These are phyloP conservation scores for Rhizopogon vesiculosus DNA, from an alignment of 768 basidiomycete species.

Conservation along the genomic window DNA sequence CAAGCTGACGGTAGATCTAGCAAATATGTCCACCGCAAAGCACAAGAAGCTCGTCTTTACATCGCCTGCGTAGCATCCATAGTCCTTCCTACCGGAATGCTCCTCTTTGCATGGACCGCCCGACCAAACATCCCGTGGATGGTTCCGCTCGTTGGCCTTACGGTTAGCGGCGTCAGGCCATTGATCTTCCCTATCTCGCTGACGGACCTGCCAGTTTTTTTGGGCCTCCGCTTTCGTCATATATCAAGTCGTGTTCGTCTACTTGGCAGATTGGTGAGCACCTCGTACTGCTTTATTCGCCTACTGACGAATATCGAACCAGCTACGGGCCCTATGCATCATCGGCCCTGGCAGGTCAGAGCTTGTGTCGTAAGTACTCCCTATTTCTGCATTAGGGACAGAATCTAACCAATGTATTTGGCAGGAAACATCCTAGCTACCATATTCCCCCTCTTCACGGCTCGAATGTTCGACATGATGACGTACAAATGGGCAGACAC, in stretches of 20 bases:
- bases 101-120: slow-evolving; percentile 71
- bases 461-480: slow-evolving; percentile 51
- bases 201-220: slow-evolving; percentile 37
- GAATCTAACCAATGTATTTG: neutral
- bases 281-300: neutral
- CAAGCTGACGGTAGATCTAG: slow-evolving; percentile 9
- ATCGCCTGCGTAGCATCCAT: slow-evolving; percentile 36
- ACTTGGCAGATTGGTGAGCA: slow-evolving; percentile 60
- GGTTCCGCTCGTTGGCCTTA: slow-evolving; percentile 24
- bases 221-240: slow-evolving; percentile 42
- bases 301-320: neutral
- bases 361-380: slow-evolving; percentile 39
- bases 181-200: neutral
- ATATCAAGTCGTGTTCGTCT: slow-evolving; percentile 53
- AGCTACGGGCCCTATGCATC: slow-evolving; percentile 60
- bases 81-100: slow-evolving; percentile 53
- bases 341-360: slow-evolving; percentile 32
- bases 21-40: slow-evolving; percentile 25
- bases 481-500: slow-evolving; percentile 60
- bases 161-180: slow-evolving; percentile 6
- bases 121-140: slow-evolving; percentile 56
- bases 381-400: neutral
- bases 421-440: slow-evolving; percentile 46
- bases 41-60: slow-evolving; percentile 48
- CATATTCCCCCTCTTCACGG: slow-evolving; percentile 60